Percentiles rank a stretch among this genome's conserved stretches.
Conservation (phyloP, 768 basidiomycete species). For the Phlegmacium glaucopus region DNA sequence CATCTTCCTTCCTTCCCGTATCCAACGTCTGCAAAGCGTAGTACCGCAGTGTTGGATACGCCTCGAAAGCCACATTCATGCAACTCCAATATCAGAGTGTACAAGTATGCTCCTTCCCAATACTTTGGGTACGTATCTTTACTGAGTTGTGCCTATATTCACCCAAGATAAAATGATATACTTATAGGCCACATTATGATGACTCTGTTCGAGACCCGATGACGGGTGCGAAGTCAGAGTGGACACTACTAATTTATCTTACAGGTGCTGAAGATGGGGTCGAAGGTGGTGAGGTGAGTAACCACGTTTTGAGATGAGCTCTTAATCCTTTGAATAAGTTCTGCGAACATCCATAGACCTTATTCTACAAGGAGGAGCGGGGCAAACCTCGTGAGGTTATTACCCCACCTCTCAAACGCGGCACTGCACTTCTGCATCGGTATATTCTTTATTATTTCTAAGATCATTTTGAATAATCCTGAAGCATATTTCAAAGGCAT, state of each 20-base stretch:
- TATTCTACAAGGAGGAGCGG: constrained; percentile 62
- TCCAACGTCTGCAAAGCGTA: constrained; percentile 35
- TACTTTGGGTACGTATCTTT: constrained; percentile 52
- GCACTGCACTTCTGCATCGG: constrained; percentile 67
- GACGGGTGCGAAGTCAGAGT: constrained; percentile 66
- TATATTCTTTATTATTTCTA: constrained; percentile 17
- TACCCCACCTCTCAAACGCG: constrained; percentile 51
- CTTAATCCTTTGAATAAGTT: background rate
- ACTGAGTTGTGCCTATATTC: background rate
- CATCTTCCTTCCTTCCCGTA: constrained; percentile 56
- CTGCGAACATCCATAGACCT: constrained; percentile 45
- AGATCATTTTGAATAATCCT: background rate
- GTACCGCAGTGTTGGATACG: constrained; percentile 15
- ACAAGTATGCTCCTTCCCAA: constrained; percentile 61
- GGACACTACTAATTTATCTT: constrained; percentile 75
- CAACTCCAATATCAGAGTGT: constrained; percentile 74
- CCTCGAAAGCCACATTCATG: constrained; percentile 50
- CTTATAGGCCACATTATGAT: constrained; percentile 61
- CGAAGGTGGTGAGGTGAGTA: constrained; percentile 59
- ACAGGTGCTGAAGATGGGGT: constrained; percentile 72
- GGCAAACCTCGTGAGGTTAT: constrained; percentile 48
- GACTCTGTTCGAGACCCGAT: constrained; percentile 58
- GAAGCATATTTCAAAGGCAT: constrained; percentile 39
- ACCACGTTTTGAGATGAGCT: background rate
- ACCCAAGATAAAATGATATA: background rate